These are phyloP conservation scores for Vararia minispora DNA, from an alignment of 768 basidiomycete genomes.

Conservation along the genomic window DNA sequence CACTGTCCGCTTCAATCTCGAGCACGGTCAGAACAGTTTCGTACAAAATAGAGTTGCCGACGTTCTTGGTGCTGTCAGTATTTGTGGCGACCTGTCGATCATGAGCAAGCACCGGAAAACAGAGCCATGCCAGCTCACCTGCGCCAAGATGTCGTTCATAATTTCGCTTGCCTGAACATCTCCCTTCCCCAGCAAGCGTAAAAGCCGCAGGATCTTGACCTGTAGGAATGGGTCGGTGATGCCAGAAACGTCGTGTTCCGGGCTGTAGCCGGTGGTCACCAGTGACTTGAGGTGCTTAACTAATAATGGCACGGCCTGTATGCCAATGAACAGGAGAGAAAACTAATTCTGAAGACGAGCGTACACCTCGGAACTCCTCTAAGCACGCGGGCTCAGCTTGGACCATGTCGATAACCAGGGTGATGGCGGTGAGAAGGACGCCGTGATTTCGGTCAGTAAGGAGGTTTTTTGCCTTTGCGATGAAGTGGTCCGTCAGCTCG, in stretches of 20 bases:
- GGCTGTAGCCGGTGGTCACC: slow-evolving; percentile 93
- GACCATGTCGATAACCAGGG: slow-evolving; percentile 93
- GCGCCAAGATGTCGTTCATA: slow-evolving; percentile 98
- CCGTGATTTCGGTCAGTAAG: slow-evolving; percentile 96
- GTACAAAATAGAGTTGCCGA: slow-evolving; percentile 95
- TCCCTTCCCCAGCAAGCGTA: slow-evolving; percentile 80
- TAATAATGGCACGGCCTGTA: slow-evolving; percentile 81
- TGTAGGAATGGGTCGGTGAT: slow-evolving; percentile 96
- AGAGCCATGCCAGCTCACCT: slow-evolving; percentile 34
- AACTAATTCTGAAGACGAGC: slow-evolving; percentile 16
- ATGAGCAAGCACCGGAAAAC: background rate
- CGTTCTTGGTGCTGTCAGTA: slow-evolving; percentile 95
- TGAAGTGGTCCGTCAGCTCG: slow-evolving; percentile 89
- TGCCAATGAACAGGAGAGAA: slow-evolving; percentile 2
- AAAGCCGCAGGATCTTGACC: slow-evolving; percentile 82
- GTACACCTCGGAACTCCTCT: slow-evolving; percentile 84
- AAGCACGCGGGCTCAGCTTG: slow-evolving; percentile 59
- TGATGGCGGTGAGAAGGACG: slow-evolving; percentile 87
- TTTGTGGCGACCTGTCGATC: slow-evolving; percentile 88
- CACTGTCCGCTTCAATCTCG: slow-evolving; percentile 94
- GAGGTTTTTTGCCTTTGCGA: slow-evolving; percentile 76
- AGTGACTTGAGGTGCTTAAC: slow-evolving; percentile 93
- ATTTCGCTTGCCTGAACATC: slow-evolving; percentile 83
- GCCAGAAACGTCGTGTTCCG: slow-evolving; percentile 98
- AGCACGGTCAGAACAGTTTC: slow-evolving; percentile 94